A percentile compares a stretch with the other conserved stretches of the same genome.
phyloP scores from a whole-genome alignment of 805 yeast genomes.

The Gaillardinia entomophila region DNA sequence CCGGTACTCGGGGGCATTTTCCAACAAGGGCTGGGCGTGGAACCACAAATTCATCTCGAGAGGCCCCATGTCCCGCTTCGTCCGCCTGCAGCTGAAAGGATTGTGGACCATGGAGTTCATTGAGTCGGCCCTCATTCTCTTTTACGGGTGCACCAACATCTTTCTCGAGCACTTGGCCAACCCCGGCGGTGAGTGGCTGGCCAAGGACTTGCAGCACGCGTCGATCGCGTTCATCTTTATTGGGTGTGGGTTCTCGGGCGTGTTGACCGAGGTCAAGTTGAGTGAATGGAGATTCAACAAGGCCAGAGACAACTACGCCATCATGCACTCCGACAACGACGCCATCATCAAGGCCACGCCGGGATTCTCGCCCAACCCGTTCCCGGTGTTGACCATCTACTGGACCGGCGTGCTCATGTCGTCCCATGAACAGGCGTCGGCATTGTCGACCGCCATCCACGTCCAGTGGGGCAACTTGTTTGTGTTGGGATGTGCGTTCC shows the following conservation, averaged over 20 bases:
- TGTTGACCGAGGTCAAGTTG: conserved; percentile 67
- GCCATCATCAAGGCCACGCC: conserved; percentile 41
- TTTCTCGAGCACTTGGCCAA: conserved; percentile 76
- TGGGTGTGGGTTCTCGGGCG: conserved; percentile 91
- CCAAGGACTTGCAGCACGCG: conserved; percentile 85
- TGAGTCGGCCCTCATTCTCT: conserved; percentile 73
- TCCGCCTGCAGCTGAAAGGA: conserved; percentile 34
- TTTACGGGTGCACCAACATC: conserved; percentile 85
- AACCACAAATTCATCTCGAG: conserved; percentile 36
- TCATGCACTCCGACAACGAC: conserved; percentile 7
- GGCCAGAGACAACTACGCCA: conserved; percentile 17
- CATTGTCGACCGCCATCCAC: conserved; percentile 73
- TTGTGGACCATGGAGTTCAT: conserved; percentile 78
- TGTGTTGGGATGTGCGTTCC: conserved; percentile 74
- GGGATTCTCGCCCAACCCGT: conserved; percentile 87
- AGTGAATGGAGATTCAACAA: conserved; percentile 52
- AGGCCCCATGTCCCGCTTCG: conserved; percentile 16
- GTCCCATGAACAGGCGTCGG: conserved; percentile 82
- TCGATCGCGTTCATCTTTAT: conserved; percentile 88
- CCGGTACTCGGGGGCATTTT: conserved; percentile 80
- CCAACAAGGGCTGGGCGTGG: conserved; percentile 87
- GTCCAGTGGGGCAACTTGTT: conserved; percentile 89
- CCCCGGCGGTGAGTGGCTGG: conserved; percentile 77
- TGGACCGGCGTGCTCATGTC: conserved; percentile 98
- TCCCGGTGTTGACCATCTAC: conserved; percentile 87